Base-by-base conservation (phyloP, 768 basidiomycete genomes). In the Cystobasidium onofrii region DNA sequence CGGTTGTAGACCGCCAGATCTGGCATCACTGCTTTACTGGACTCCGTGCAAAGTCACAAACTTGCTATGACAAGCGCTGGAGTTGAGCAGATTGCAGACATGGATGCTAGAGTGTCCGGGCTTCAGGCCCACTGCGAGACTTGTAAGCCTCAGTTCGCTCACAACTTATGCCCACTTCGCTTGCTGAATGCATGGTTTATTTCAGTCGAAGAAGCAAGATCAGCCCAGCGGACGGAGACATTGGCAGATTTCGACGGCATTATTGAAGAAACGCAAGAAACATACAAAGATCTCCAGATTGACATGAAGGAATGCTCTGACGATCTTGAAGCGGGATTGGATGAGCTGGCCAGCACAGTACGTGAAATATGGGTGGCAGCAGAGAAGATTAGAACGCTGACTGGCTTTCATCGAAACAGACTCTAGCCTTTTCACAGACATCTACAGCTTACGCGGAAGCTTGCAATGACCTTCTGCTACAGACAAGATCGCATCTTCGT, bases 151-250 rank as follows among this genome's bases (percentile, higher is more conserved):
- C 15, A 23, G 25, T 50, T 34, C 6, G 25, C 20, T 27, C 34
- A 12, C 43, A 2, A 12, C 33, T 39, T 34, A 13, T 33, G 31
- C 15, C 4, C 9, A 31, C 10, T 39, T 4, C 6, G 61, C 7
- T 39, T 39, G 34, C 63, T 64, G 31, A 64, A 3, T 25, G 36
- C 15, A 34, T 3, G 3, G 3, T 23, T 3, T 7, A 23, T 23
- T n/a, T 7, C 20, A 71, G 69, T 71, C 54, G 69, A 71, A 20
- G 69, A 71, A 10, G 52, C 36, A 23, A 52, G 69, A 39, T 55
- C 52, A 29, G 29, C 29, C n/a, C 29, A 55, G 9, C 52, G 54
- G 10, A 71, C 69, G 27, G 69, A 33, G 6, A 15, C 55, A 4
- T 12, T 39, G 13, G 41, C 54, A 1, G 69, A 55, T 23, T 39